Conservation (phyloP, 2,329 filamentous ascomycete genomes). For the Fusarium sulawesiense region DNA sequence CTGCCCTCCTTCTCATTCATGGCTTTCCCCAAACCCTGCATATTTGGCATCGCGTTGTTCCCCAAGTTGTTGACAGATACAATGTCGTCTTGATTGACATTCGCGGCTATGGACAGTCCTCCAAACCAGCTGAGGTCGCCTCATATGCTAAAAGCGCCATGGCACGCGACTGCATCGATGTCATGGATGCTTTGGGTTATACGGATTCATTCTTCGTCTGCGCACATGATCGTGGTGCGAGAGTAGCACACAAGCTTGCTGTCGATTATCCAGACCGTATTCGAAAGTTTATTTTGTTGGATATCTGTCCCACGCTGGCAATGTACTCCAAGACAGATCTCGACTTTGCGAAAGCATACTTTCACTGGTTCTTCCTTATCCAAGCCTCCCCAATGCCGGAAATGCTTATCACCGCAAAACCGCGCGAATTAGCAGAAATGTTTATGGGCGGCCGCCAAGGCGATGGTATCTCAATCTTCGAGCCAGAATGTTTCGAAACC, state of each 20-base stretch:
- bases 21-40: slow-evolving; percentile 64
- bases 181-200: slow-evolving; percentile 59
- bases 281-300: slow-evolving; percentile 58
- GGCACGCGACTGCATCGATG: slow-evolving; percentile 58
- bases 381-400: slow-evolving; percentile 64
- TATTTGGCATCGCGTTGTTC: slow-evolving; percentile 63
- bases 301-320: slow-evolving; percentile 66
- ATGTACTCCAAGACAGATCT: slow-evolving; percentile 61
- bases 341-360: slow-evolving; percentile 62
- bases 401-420: slow-evolving; percentile 55
- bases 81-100: slow-evolving; percentile 61
- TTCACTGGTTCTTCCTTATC: slow-evolving; percentile 70
- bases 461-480: slow-evolving; percentile 52
- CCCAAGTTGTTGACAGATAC: slow-evolving; percentile 54
- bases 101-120: slow-evolving; percentile 63
- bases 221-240: slow-evolving; percentile 67
- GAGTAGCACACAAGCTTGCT: slow-evolving; percentile 65
- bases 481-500: slow-evolving; percentile 50
- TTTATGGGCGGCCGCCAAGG: slow-evolving; percentile 56
- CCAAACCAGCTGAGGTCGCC: slow-evolving; percentile 54
- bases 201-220: slow-evolving; percentile 58
- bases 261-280: slow-evolving; percentile 59
- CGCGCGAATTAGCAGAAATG: slow-evolving; percentile 54
- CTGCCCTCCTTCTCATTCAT: slow-evolving; percentile 61
- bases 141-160: slow-evolving; percentile 62